Evolutionary conservation across 192 early-diverging fungal genomes (phyloP).

Genomic region (Linnemannia elongata): DNA sequence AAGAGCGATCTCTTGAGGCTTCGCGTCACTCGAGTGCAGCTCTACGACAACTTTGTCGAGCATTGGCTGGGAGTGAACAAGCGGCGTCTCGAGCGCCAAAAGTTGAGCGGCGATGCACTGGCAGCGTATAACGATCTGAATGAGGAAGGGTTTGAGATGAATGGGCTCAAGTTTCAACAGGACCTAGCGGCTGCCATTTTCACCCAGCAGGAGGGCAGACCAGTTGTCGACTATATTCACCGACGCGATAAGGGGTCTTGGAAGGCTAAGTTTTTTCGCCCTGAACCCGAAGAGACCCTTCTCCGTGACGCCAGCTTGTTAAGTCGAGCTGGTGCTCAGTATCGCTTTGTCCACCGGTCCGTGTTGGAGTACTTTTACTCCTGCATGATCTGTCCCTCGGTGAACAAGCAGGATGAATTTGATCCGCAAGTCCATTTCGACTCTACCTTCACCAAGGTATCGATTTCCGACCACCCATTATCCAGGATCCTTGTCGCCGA

Average conservation of each 20-base stretch:
- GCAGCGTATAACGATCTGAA: background rate
- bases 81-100: background rate
- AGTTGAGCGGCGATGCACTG: background rate
- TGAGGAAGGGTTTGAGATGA: background rate
- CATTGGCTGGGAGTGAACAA: conserved; percentile 11
- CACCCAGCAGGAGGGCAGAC: background rate
- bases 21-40: conserved; percentile 4
- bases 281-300: background rate
- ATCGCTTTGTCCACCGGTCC: conserved; percentile 14
- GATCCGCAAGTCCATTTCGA: background rate
- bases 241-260: background rate
- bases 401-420: background rate
- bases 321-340: conserved; percentile 3
- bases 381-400: background rate
- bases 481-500: conserved; percentile 14
- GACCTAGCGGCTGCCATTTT: background rate
- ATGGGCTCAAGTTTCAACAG: background rate
- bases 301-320: conserved; percentile 11
- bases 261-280: conserved; percentile 18
- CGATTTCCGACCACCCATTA: conserved; percentile 9
- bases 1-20: background rate
- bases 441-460: background rate
- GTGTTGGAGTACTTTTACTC: too few species aligned
- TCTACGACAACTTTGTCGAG: conserved; percentile 23
- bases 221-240: background rate